A percentile compares a stretch with the other conserved stretches of the same genome.
Conservation (phyloP, 306 rosid genomes). For the Myrica gale region DNA sequence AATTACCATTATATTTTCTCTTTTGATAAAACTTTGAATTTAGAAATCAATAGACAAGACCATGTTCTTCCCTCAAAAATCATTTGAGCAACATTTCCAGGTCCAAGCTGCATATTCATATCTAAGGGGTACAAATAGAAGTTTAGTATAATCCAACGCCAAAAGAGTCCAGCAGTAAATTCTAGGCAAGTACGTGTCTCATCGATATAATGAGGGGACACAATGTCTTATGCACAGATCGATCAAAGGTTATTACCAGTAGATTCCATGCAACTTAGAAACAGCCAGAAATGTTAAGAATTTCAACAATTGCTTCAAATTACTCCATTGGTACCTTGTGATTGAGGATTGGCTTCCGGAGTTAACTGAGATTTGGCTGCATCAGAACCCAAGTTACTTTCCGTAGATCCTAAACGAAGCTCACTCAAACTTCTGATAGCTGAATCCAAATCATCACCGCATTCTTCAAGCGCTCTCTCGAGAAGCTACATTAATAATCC, state of each 20-base stretch:
- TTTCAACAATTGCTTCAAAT: background rate
- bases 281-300: background rate
- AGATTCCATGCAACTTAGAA: background rate
- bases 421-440: slow-evolving; percentile 69
- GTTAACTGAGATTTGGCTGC: slow-evolving; percentile 28
- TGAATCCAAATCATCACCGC: slow-evolving; percentile 72
- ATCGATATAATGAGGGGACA: background rate
- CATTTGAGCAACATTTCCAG: background rate
- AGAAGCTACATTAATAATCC: slow-evolving; percentile 43
- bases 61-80: background rate
- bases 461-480: slow-evolving; percentile 72
- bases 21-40: no score
- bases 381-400: slow-evolving; percentile 32
- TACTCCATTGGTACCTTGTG: slow-evolving; percentile 34
- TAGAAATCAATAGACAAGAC: background rate
- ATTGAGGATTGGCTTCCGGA: slow-evolving; percentile 34
- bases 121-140: background rate
- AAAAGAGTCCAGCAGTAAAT: background rate
- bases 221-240: background rate
- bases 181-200: background rate
- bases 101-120: background rate
- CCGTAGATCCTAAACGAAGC: slow-evolving; percentile 49
- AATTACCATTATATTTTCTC: background rate
- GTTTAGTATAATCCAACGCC: background rate
- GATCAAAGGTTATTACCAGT: background rate